phyloP scores from a whole-genome alignment of 1,284 basidiomycete species.

The Rhodotorula sp. region DNA sequence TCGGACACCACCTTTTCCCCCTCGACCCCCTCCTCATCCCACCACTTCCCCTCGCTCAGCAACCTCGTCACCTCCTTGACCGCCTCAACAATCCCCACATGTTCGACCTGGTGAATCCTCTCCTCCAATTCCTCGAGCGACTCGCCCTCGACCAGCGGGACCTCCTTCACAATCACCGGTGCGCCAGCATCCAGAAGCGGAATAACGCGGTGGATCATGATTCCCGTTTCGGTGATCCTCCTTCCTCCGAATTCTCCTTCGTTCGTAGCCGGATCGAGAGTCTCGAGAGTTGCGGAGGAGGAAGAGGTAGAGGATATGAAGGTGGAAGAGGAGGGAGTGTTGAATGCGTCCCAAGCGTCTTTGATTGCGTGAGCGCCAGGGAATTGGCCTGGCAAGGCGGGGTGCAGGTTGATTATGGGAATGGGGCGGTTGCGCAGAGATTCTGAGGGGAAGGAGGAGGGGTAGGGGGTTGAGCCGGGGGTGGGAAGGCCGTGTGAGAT shows the following conservation, averaged over 20 bases:
- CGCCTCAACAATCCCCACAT: conserved; percentile 84
- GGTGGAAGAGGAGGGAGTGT: conserved; percentile 56
- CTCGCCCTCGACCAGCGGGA: conserved; percentile 70
- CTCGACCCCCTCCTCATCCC: conserved; percentile 15
- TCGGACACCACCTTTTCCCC: not conserved
- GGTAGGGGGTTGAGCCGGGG: conserved; percentile 28
- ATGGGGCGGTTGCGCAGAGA: conserved; percentile 53
- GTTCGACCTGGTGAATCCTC: conserved; percentile 79
- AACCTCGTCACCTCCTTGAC: conserved; percentile 19
- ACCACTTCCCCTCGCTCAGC: conserved; percentile 22
- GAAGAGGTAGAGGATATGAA: not conserved
- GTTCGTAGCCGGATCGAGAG: not conserved
- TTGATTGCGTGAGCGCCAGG: conserved; percentile 89
- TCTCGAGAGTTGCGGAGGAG: not conserved
- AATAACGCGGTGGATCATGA: conserved; percentile 93
- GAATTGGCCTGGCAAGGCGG: conserved; percentile 80
- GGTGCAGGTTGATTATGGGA: conserved; percentile 94
- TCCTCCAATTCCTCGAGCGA: conserved; percentile 70
- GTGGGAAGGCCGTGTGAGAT: conserved; percentile 9
- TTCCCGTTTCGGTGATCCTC: conserved; percentile 64
- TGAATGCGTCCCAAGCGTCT: conserved; percentile 83
- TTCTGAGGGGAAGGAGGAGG: not conserved
- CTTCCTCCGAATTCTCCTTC: not conserved
- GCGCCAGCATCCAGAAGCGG: conserved; percentile 90
- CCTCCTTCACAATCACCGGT: conserved; percentile 75